phyloP scores from a whole-genome alignment of 352 stramenopile genomes.

The Phytophthora constricta region DNA sequence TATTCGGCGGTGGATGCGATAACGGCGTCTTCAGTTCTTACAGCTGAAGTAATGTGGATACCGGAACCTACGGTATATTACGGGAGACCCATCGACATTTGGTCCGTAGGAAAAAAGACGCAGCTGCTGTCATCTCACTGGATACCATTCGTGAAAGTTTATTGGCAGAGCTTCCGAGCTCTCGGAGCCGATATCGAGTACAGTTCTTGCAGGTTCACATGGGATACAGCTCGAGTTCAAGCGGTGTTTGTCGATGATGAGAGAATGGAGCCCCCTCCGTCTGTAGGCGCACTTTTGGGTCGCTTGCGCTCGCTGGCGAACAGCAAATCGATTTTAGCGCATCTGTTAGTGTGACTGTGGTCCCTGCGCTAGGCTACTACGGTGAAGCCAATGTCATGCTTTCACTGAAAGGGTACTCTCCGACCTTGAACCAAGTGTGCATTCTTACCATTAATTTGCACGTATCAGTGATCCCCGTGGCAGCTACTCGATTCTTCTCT shows the following conservation, averaged over 20 bases:
- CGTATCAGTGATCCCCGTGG: constrained; percentile 21
- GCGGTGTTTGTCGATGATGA: constrained; percentile 23
- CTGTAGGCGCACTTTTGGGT: constrained; percentile 3
- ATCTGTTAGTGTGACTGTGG: constrained; percentile 15
- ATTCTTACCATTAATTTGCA: constrained; percentile 14
- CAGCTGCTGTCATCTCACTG: neutral
- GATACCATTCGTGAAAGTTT: constrained; percentile 10
- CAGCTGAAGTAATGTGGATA: constrained; percentile 24
- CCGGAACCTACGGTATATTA: constrained; percentile 17
- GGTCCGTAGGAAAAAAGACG: constrained; percentile 21
- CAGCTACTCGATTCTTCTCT: constrained; percentile 17
- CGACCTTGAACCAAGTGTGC: neutral
- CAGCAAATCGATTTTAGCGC: constrained; percentile 9
- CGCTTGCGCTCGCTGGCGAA: constrained; percentile 13
- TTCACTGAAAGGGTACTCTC: constrained; percentile 13
- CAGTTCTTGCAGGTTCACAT: constrained; percentile 12
- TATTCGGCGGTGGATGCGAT: constrained; percentile 14
- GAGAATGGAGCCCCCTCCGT: neutral
- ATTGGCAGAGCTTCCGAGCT: neutral
- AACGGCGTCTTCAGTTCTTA: constrained; percentile 7
- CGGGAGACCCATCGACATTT: constrained; percentile 19
- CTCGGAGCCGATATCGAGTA: constrained; percentile 8
- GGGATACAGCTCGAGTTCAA: constrained; percentile 1
- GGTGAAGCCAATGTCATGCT: constrained; percentile 13
- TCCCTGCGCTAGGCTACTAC: constrained; percentile 14